Conservation (phyloP, 2,329 filamentous ascomycete species). For the Leptographium flavum region DNA sequence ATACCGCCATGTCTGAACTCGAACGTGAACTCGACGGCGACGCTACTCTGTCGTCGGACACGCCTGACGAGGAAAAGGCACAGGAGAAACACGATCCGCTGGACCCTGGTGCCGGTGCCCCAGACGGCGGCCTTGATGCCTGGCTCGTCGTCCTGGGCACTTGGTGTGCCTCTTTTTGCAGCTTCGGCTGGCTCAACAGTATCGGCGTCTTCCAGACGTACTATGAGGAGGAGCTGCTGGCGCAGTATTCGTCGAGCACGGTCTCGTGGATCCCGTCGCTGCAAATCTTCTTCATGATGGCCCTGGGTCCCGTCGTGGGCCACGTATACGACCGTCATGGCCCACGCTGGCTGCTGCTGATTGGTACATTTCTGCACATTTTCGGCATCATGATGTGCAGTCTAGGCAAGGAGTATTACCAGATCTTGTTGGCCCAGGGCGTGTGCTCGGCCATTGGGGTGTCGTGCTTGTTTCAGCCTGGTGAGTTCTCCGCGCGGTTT, state of each 20-base stretch:
- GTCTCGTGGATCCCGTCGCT: slow-evolving; percentile 48
- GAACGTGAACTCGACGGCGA: not conserved
- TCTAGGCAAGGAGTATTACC: slow-evolving; percentile 20
- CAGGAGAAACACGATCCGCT: not conserved
- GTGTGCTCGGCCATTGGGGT: slow-evolving; percentile 11
- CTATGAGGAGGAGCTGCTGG: slow-evolving; percentile 35
- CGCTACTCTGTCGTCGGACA: not conserved
- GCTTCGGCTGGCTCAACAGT: slow-evolving; percentile 25
- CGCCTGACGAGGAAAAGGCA: not conserved
- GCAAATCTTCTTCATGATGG: slow-evolving; percentile 29
- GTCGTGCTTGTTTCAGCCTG: slow-evolving; percentile 11
- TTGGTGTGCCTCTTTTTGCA: slow-evolving; percentile 26
- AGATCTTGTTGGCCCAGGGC: slow-evolving; percentile 15
- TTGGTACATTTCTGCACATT: slow-evolving; percentile 35
- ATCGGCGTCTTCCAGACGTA: slow-evolving; percentile 43
- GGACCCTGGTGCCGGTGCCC: slow-evolving; percentile 3
- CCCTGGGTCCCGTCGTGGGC: slow-evolving; percentile 42
- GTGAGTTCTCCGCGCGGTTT: too few species aligned
- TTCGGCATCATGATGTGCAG: slow-evolving; percentile 45
- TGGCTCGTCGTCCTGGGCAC: slow-evolving; percentile 26
- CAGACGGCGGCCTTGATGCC: slow-evolving; percentile 16
- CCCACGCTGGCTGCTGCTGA: slow-evolving; percentile 32
- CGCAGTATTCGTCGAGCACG: slow-evolving; percentile 33
- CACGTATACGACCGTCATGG: slow-evolving; percentile 43
- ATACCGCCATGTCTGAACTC: too few species aligned